Conservation (phyloP, 108 stramenopile species). For the Pelagomonas calceolata region DNA sequence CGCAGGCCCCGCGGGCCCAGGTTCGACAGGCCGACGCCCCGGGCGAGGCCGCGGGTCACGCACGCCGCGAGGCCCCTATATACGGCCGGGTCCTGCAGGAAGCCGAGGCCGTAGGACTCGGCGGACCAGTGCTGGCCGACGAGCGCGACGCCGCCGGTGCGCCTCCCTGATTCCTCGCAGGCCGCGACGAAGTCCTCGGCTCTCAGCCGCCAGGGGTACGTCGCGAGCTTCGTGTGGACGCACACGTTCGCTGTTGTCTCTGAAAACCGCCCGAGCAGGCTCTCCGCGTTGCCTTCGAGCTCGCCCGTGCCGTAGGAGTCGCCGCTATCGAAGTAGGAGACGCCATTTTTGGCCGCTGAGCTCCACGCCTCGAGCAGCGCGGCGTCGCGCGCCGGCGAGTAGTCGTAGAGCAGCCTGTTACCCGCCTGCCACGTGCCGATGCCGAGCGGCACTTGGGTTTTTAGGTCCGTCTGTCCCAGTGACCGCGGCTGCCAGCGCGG, state of each 20-base stretch:
- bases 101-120: background rate
- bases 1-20: background rate
- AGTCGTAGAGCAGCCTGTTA: conserved; percentile 1
- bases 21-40: background rate
- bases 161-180: background rate
- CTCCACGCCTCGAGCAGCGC: background rate
- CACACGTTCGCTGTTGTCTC: background rate
- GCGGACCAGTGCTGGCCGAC: background rate
- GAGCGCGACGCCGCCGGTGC: background rate
- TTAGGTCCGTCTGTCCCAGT: too few species aligned
- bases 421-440: background rate
- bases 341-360: background rate
- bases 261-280: background rate
- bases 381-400: background rate
- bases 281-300: background rate
- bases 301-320: conserved; percentile 6
- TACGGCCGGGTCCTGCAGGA: background rate
- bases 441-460: background rate
- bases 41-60: background rate
- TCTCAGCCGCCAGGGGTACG: background rate
- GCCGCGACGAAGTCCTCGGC: background rate
- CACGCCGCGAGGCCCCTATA: background rate
- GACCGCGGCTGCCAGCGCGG: too few species aligned
- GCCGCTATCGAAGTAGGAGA: background rate
- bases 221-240: background rate